phyloP scores from a whole-genome alignment of 257 asterid species.

The Nicotiana knightiana region DNA sequence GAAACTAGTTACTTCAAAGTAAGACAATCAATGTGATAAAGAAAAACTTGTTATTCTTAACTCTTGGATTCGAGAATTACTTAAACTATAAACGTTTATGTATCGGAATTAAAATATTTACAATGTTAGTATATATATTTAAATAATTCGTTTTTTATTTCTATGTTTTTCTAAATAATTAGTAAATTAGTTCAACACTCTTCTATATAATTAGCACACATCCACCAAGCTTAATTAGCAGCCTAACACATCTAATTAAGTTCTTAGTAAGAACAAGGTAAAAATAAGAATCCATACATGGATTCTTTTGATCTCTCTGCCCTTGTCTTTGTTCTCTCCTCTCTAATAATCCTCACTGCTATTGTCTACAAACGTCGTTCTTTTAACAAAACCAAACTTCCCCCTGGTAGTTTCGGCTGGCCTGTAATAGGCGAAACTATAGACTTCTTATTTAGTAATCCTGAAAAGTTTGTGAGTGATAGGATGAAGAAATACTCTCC shows the following conservation, averaged over 20 bases:
- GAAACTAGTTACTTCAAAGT: no score
- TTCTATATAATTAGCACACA: background rate
- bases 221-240: background rate
- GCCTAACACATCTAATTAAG: background rate
- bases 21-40: no score
- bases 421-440: slow-evolving; percentile 54
- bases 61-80: no score
- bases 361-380: slow-evolving; percentile 12
- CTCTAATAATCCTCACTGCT: background rate
- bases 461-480: slow-evolving; percentile 53
- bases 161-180: background rate
- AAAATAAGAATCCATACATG: slow-evolving; percentile 16
- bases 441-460: slow-evolving; percentile 46
- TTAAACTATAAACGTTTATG: no score
- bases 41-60: no score
- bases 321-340: background rate
- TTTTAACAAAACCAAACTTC: slow-evolving; percentile 20
- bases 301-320: slow-evolving; percentile 18
- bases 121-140: no score
- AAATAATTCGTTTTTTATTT: background rate
- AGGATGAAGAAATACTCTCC: slow-evolving; percentile 54
- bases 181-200: background rate
- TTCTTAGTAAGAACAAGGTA: background rate
- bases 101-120: no score
- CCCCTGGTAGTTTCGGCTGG: slow-evolving; percentile 81